Evolutionary conservation across 163 green algal genomes (phyloP).

Genomic region (Chloroidium sp.): DNA sequence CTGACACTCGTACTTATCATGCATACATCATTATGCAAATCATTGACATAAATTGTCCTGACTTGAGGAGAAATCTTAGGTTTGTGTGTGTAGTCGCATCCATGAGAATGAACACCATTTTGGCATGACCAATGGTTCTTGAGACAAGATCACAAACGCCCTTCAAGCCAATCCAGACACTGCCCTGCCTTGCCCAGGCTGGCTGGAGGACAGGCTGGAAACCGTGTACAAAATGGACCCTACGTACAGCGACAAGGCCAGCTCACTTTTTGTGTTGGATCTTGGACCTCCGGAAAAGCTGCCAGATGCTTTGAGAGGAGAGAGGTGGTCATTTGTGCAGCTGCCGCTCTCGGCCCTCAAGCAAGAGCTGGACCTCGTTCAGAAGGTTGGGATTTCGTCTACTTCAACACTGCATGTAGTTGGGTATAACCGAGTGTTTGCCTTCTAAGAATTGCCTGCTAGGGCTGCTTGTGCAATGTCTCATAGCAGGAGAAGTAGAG

Average conservation of each 20-base stretch:
- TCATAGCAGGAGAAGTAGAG: too few species aligned
- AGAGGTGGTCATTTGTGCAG: slow-evolving; percentile 96
- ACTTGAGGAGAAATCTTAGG: too few species aligned
- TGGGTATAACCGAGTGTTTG: background rate
- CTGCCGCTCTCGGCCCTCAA: slow-evolving; percentile 71
- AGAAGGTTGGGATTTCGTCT: slow-evolving; percentile 3
- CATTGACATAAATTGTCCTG: background rate
- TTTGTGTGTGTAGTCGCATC: too few species aligned
- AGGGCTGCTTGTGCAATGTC: background rate
- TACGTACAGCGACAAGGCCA: slow-evolving; percentile 62
- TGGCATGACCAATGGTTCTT: too few species aligned
- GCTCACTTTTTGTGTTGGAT: slow-evolving; percentile 74
- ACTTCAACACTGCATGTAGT: background rate
- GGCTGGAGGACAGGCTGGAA: slow-evolving; percentile 78
- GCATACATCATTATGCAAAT: too few species aligned
- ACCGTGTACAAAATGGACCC: slow-evolving; percentile 79
- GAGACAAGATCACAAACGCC: too few species aligned
- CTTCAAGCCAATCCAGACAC: too few species aligned
- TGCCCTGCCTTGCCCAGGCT: slow-evolving; percentile 23
- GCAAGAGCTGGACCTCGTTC: slow-evolving; percentile 47
- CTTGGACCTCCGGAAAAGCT: slow-evolving; percentile 73
- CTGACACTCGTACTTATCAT: too few species aligned
- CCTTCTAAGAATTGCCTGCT: slow-evolving; percentile 5
- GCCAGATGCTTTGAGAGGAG: slow-evolving; percentile 83
- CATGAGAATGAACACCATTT: too few species aligned